Percentiles rank a stretch among this genome's conserved stretches.
These are phyloP conservation scores for Teunomyces aglyptinius DNA, from an alignment of 805 yeast genomes.

Conservation along the genomic window DNA sequence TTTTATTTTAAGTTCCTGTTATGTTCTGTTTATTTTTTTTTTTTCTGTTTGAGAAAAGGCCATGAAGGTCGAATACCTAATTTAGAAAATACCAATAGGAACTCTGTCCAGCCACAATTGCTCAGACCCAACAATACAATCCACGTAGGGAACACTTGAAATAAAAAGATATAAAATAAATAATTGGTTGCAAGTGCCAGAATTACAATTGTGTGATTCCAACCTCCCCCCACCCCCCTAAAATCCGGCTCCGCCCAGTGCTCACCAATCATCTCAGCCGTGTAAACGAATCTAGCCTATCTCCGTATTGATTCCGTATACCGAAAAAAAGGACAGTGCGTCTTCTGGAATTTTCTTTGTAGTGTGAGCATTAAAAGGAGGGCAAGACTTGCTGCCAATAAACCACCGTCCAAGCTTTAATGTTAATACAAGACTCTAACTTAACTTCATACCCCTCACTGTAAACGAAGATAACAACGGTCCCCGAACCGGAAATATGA, in stretches of 20 bases:
- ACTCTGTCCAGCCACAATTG: background rate
- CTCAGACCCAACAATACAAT: background rate
- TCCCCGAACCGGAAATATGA: background rate
- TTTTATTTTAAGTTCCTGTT: background rate
- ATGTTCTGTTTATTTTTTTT: background rate
- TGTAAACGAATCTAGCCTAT: background rate
- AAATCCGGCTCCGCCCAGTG: background rate
- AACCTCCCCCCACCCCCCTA: background rate
- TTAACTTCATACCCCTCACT: background rate
- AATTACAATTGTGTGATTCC: background rate
- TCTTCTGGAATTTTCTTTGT: conserved; percentile 3
- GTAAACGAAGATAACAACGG: background rate
- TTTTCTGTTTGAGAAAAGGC: background rate
- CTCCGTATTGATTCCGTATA: background rate
- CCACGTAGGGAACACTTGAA: background rate
- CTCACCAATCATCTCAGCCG: background rate
- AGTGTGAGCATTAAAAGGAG: background rate
- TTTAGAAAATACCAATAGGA: background rate
- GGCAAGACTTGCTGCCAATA: too few relatives aligned
- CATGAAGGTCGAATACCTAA: background rate
- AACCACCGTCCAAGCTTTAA: too few relatives aligned
- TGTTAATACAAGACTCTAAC: too few relatives aligned
- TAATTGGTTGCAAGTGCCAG: background rate
- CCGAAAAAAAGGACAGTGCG: background rate
- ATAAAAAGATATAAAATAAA: background rate